Conservation (phyloP, 2,329 filamentous ascomycete genomes). For the Scedosporium minutisporum region DNA sequence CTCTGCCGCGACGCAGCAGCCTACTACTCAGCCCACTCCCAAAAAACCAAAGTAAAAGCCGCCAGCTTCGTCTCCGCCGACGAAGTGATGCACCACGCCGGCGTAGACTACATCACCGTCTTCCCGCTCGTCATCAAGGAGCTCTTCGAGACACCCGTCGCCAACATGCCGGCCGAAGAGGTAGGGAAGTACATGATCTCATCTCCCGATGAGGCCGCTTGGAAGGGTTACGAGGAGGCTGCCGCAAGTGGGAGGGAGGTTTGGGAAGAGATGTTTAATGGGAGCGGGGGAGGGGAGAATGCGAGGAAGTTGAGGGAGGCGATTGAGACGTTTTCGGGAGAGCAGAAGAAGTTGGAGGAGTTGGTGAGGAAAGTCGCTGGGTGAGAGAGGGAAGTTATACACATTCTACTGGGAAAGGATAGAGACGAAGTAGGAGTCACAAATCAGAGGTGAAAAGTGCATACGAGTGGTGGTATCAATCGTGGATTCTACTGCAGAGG, state of each 20-base stretch:
- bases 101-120: slow-evolving; percentile 50
- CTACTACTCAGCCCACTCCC: slow-evolving; percentile 35
- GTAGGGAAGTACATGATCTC: slow-evolving; percentile 20
- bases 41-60: slow-evolving; percentile 41
- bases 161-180: slow-evolving; percentile 20
- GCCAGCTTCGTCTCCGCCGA: slow-evolving; percentile 47
- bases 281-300: slow-evolving; percentile 33
- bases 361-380: slow-evolving; percentile 20
- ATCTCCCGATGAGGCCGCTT: slow-evolving; percentile 12
- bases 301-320: slow-evolving; percentile 44
- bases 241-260: slow-evolving; percentile 28
- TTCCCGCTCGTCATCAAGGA: slow-evolving; percentile 40
- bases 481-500: too few relatives aligned
- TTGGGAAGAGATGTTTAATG: slow-evolving; percentile 41
- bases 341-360: slow-evolving; percentile 41
- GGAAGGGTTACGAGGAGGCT: slow-evolving; percentile 13
- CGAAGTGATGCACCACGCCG: slow-evolving; percentile 49
- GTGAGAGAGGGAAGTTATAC: background rate
- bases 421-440: background rate
- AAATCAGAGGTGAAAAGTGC: too few relatives aligned
- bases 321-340: slow-evolving; percentile 48
- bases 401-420: background rate
- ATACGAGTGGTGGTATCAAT: too few relatives aligned
- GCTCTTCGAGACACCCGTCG: slow-evolving; percentile 27
- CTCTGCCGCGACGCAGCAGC: slow-evolving; percentile 41